Evolutionary conservation across 768 basidiomycete species (phyloP).

Genomic region (Naganishia kalamii): DNA sequence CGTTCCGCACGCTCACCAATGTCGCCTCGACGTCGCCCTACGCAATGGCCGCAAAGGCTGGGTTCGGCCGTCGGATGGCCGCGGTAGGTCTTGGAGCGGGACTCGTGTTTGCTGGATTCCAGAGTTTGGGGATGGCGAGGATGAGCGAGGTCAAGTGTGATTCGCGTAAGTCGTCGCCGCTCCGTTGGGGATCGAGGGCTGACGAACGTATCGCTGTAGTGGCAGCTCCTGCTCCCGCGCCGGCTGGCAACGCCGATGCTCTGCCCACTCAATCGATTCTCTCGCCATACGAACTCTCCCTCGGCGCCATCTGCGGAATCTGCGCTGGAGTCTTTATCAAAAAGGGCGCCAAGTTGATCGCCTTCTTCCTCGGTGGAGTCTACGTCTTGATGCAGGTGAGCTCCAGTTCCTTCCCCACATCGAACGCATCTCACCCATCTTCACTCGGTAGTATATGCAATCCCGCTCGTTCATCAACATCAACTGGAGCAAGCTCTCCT

Average conservation of each 20-base stretch:
- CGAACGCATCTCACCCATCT: background rate
- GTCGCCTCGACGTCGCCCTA: background rate
- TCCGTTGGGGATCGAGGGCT: background rate
- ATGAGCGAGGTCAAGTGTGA: constrained; percentile 2
- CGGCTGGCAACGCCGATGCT: constrained; percentile 8
- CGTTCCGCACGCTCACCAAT: background rate
- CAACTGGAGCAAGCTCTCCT: constrained; percentile 66
- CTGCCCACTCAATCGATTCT: constrained; percentile 55
- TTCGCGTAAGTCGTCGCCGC: background rate
- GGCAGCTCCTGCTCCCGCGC: background rate
- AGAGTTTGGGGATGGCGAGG: background rate
- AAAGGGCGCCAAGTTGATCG: constrained; percentile 78
- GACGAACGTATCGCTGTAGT: background rate
- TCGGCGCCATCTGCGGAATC: constrained; percentile 80
- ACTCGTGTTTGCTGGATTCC: background rate
- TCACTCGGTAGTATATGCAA: constrained; percentile 55
- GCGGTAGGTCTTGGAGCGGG: constrained; percentile 4
- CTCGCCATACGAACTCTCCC: constrained; percentile 72
- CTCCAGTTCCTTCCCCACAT: no score
- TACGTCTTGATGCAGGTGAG: constrained; percentile 77
- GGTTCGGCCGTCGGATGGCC: constrained; percentile 3
- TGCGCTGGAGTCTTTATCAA: constrained; percentile 91
- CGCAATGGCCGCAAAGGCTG: background rate
- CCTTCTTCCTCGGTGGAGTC: constrained; percentile 79
- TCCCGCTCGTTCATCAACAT: constrained; percentile 67